phyloP scores from a whole-genome alignment of 2,329 filamentous ascomycete species.

The Shiraia sp. region DNA sequence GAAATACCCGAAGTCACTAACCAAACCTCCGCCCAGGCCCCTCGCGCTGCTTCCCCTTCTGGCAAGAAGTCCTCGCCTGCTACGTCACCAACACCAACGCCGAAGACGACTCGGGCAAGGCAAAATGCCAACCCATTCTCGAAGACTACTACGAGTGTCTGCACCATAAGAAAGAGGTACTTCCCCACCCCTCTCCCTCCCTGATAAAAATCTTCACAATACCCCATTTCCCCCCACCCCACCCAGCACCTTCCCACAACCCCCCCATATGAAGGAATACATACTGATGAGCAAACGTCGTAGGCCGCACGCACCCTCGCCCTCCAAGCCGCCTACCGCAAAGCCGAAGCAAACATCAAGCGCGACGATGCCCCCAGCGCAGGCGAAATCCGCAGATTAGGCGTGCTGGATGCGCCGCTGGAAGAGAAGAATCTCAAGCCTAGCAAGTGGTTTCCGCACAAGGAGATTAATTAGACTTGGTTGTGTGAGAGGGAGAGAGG shows the following conservation, averaged over 20 bases:
- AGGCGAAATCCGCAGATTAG: constrained; percentile 84
- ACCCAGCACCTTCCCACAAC: constrained; percentile 9
- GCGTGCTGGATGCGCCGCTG: constrained; percentile 75
- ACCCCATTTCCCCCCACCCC: too few species aligned
- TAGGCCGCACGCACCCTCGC: constrained; percentile 74
- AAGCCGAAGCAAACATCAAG: constrained; percentile 71
- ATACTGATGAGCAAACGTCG: too few species aligned
- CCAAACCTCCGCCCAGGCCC: constrained; percentile 54
- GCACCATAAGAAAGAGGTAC: constrained; percentile 98
- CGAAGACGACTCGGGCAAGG: constrained; percentile 78
- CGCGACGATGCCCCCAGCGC: constrained; percentile 81
- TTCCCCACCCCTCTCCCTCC: too few species aligned
- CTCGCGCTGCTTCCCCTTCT: constrained; percentile 95
- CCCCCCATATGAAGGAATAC: too few species aligned
- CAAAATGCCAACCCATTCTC: constrained; percentile 80
- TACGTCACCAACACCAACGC: constrained; percentile 90
- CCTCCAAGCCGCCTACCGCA: constrained; percentile 83
- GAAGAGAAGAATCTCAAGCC: constrained; percentile 65
- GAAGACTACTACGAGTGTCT: constrained; percentile 99
- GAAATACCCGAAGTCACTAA: constrained; percentile 5
- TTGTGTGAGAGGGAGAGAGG: not conserved
- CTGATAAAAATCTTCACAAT: too few species aligned
- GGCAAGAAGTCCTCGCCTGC: constrained; percentile 98
- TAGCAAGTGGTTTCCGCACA: constrained; percentile 49
- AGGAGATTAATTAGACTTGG: constrained; percentile 41